Percentiles rank a stretch among this genome's conserved stretches.
Evolutionary conservation across 345 rosid species (phyloP).

Genomic region (Citrus maxima): DNA sequence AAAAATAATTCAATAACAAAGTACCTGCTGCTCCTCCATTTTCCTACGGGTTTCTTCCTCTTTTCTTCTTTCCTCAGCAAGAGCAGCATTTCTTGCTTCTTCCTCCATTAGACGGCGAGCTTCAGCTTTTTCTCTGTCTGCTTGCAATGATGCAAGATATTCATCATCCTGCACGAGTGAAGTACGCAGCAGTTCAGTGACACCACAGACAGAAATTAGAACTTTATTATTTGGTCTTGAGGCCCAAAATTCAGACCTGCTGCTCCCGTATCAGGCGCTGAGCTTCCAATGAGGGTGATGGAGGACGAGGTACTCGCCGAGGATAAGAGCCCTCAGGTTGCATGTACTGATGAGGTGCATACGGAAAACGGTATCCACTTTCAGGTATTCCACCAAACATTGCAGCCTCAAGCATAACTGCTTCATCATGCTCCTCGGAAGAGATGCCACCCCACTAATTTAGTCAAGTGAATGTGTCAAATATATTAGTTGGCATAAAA

Average conservation of each 20-base stretch:
- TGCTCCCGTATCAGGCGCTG: conserved; percentile 97
- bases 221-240: not conserved
- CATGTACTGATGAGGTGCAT: conserved; percentile 65
- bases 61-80: conserved; percentile 64
- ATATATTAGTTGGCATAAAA: conserved; percentile 3
- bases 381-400: conserved; percentile 99
- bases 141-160: conserved; percentile 91
- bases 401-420: conserved; percentile 99
- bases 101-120: conserved; percentile 70
- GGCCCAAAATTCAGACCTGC: conserved; percentile 52
- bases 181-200: not conserved
- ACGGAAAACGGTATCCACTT: conserved; percentile 53
- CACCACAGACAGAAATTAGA: not conserved
- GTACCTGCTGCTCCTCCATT: conserved; percentile 89
- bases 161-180: conserved; percentile 79
- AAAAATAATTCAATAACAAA: not conserved
- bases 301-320: conserved; percentile 61
- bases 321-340: conserved; percentile 45
- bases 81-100: conserved; percentile 70
- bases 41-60: conserved; percentile 76
- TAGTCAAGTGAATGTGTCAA: conserved; percentile 17
- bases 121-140: conserved; percentile 95
- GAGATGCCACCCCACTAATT: conserved; percentile 97
- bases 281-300: conserved; percentile 90
- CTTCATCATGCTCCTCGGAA: conserved; percentile 97